A percentile compares a stretch with the other conserved stretches of the same genome.
Evolutionary conservation across 176 grass and related monocot species (phyloP).

Genomic region (Oryza meridionalis): DNA sequence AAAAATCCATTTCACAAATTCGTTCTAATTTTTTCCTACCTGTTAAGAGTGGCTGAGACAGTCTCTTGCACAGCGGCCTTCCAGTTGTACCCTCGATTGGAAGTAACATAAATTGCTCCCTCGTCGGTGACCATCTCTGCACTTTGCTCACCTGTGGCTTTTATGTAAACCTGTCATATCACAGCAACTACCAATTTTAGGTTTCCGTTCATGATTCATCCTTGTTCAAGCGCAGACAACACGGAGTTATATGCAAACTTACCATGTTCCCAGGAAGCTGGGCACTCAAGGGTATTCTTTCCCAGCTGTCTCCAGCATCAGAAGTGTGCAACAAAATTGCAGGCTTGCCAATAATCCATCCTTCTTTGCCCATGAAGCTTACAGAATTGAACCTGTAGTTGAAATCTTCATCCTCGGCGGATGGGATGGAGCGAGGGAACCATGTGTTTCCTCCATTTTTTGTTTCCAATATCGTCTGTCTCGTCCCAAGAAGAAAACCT

Average conservation of each 20-base stretch:
- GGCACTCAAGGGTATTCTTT: constrained; percentile 87
- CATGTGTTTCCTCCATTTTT: constrained; percentile 85
- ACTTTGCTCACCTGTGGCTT: constrained; percentile 88
- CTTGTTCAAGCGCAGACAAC: background rate
- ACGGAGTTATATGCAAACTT: constrained; percentile 3
- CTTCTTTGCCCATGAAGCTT: constrained; percentile 92
- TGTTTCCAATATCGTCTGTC: constrained; percentile 90
- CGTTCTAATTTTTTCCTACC: constrained; percentile 46
- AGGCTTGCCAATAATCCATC: constrained; percentile 96
- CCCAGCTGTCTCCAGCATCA: constrained; percentile 91
- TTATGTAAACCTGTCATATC: constrained; percentile 76
- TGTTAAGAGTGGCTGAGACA: constrained; percentile 92
- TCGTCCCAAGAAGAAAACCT: constrained; percentile 92
- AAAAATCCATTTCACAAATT: background rate
- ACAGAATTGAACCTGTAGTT: constrained; percentile 98
- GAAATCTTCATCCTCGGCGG: constrained; percentile 95
- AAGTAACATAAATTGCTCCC: constrained; percentile 98
- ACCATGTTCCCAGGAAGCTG: constrained; percentile 97
- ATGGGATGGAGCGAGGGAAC: constrained; percentile 81
- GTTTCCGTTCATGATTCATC: background rate
- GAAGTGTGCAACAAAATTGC: constrained; percentile 86
- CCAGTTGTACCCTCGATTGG: constrained; percentile 98
- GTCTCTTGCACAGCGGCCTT: constrained; percentile 99
- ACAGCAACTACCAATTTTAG: background rate
- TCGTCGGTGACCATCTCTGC: constrained; percentile 98